Base-by-base conservation (phyloP, 257 asterid genomes). In the Solanum habrochaites region DNA sequence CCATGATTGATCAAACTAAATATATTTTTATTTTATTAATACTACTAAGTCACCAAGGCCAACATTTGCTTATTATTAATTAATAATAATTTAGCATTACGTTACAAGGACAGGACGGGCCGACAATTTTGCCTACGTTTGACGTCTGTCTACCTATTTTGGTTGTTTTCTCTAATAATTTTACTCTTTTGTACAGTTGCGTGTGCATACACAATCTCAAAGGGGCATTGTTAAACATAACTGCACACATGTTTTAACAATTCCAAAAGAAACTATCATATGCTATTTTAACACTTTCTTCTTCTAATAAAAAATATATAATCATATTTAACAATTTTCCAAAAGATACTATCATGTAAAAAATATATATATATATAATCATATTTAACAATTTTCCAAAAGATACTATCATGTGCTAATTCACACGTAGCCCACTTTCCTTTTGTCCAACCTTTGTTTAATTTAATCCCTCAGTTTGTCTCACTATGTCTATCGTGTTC, bases 71-170 rank as follows among this genome's bases (percentile, higher is more conserved):
- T 25, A 80, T 78, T 5, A 37, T 37, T 37, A 37, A 37, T 37
- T 37, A 27, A 35, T 31, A 75, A 12, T 12, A 47, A 43, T 12
- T 58, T 64, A 40, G 60, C 14, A 71, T 42, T 81, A 83, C 15
- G 85, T 29, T 16, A 29, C 56, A 60, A 69, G 9, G 66, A 40
- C 75, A 25, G 43, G 84, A 85, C 83, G 82, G 64, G 85, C 90
- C 90, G 90, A 88, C 90, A 88, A 83, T 73, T 69, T 42, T 27
- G 31, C 45, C 66, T 71, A 31, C 60, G 75, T 4, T 5, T 29
- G 83, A 86, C 88, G 84, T 42, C 45, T 86, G 88, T 77, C 83
- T 47, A 18, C 70, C 31, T 21, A 20, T 83, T 43, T 86, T 86
- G 64, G 85, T 85, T 32, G 29, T 56, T 73, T 86, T 67, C 69